These are phyloP conservation scores for Lepidium africanum DNA, from an alignment of 345 rosid genomes.

Conservation along the genomic window DNA sequence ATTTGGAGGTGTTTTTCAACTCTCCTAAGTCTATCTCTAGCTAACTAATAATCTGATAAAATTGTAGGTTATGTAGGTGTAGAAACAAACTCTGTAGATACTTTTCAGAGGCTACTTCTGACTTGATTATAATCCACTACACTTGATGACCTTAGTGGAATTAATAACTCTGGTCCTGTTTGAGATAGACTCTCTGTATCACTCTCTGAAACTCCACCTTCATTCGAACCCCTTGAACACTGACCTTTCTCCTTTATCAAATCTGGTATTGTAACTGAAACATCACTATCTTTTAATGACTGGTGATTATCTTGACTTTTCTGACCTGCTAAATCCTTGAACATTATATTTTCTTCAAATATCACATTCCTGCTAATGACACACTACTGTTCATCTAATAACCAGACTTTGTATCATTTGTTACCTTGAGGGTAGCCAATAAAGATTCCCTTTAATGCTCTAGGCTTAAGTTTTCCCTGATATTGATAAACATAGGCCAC, in stretches of 20 bases:
- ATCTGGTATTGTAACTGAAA: accelerated
- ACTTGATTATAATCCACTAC: too few relatives aligned
- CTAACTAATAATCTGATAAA: neutral
- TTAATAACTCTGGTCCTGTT: too few relatives aligned
- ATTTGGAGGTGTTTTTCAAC: accelerated
- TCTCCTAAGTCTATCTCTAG: neutral
- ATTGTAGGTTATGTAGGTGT: neutral
- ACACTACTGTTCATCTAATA: neutral
- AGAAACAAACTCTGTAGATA: neutral
- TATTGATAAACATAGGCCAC: neutral
- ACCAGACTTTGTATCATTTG: neutral
- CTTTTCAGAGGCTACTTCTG: too few relatives aligned
- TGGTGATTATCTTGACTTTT: too few relatives aligned
- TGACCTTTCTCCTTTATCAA: too few relatives aligned
- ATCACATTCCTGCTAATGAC: neutral
- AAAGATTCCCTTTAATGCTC: neutral
- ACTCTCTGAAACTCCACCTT: too few relatives aligned
- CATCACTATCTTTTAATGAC: too few relatives aligned
- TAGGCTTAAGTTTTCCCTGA: neutral
- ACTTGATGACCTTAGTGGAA: too few relatives aligned
- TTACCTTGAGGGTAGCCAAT: neutral
- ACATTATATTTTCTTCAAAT: neutral
- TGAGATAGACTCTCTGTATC: too few relatives aligned
- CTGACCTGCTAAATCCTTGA: neutral
- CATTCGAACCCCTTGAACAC: too few relatives aligned